Evolutionary conservation across 345 rosid genomes (phyloP), one percentile per base, ranked within the genome.

Genomic region (Euphorbia peplus): DNA sequence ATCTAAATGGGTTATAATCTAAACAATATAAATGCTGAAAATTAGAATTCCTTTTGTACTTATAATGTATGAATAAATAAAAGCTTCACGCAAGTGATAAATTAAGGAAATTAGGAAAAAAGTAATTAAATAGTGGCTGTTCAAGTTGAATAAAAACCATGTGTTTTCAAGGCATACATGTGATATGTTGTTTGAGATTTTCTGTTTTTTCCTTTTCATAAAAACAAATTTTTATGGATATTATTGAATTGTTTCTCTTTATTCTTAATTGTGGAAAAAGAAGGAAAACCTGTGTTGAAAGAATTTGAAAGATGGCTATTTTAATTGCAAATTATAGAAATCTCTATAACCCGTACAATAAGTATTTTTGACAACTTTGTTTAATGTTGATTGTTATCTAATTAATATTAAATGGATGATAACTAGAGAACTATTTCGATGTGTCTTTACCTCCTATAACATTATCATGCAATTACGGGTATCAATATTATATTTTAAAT

Each of bases 11-110:
- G 12, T 4, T 8, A 44, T 8, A 11, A 10, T 3, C 12, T 44
- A 3, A 15, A 44, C 15, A 5, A 44, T 44, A 9, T 9, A 9
- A 44, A 44, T 44, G 9, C 48, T 9, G 7, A 44, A 51, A 29
- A 5, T 56, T 15, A 63, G 14, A 4, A 19, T n/a, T 24, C 39
- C 21, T 59, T 53, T 62, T 55, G 63, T 53, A 57, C 39, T 18
- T 4, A 8, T 14, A 16, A 47, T 13, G 18, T 47, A 47, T 15
- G 9, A 2, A 32, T 32, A 32, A 32, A 32, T 32, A 32, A 66
- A 60, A 28, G 28, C 61, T 53, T 73, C 63, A 73, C 77, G 77
- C 44, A 61, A 73, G 19, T 54, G 63, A 62, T 62, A 1, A 57
- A 35, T 35, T 52, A 67, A 60, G 14, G 67, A 41, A 51, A 15